Base-by-base conservation (phyloP, 257 asterid genomes). In the Lycium barbarum region DNA sequence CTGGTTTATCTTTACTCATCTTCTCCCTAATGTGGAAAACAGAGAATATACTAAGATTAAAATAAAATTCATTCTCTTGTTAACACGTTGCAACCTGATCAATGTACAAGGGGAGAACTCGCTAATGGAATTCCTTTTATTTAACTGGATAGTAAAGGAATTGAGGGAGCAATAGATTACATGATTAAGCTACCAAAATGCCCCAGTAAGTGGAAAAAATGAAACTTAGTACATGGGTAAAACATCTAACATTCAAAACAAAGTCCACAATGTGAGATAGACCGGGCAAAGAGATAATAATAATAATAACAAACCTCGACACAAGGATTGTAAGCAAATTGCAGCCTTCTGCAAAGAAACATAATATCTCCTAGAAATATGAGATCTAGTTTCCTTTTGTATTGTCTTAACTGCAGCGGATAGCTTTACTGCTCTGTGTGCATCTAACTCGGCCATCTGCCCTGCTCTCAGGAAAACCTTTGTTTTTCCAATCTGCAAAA, bases 401-500 rank as follows among this genome's bases (percentile, higher is more conserved):
- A 97, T 93, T 84, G 79, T 92, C 92, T 90, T 95, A 85, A 97
- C 98, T 80, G 99, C 98, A 90, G 66, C 90, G 79, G 89, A 90
- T 61, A 95, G 96, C 89, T 93, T 97, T 71, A 86, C 91, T 45
- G 98, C 95, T 89, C 98, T 89, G 38, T 91, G 97, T 65, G 97
- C 97, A 94, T 97, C 99, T 84, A 97, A 91, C 55, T 95, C 98
- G 18, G 98, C 98, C 98, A 97, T 95, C 86, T 97, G 98, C 87
- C 98, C 98, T 80, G 99, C 97, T 91, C 99, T 90, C 43, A 96
- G 89, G 86, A 96, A 96, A 84, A 96, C 94, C 88, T 96, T 95
- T 11, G 98, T 91, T 86, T 94, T 95, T 67, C 99, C 99, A 71
- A 91, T 93, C 98, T 97, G 97, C 88, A 89, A 84, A 83, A 47